Evolutionary conservation across 345 rosid genomes (phyloP).

Genomic region (Trapa bicornis): DNA sequence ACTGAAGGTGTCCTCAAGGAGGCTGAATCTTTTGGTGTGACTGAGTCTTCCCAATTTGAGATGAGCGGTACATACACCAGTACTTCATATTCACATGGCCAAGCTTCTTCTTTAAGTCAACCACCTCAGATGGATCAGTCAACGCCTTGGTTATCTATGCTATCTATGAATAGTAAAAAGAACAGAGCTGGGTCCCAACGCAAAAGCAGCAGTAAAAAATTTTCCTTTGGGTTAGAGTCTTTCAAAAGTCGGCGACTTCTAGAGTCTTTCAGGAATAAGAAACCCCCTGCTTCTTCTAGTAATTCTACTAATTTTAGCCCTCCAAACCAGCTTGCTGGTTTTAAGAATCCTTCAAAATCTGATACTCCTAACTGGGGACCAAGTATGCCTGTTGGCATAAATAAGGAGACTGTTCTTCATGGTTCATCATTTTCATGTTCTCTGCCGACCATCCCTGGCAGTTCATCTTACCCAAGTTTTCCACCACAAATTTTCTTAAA

Average conservation of each 20-base stretch:
- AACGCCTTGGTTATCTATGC: slow-evolving; percentile 10
- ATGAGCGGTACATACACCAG: slow-evolving; percentile 15
- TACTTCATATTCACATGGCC: slow-evolving; percentile 10
- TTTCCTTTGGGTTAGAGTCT: slow-evolving; percentile 12
- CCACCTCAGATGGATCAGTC: slow-evolving; percentile 16
- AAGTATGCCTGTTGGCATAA: background rate
- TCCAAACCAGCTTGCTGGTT: background rate
- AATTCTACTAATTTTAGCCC: slow-evolving; percentile 10
- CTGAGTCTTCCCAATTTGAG: slow-evolving; percentile 3
- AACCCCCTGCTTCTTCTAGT: slow-evolving; percentile 15
- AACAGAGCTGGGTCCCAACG: slow-evolving; percentile 15
- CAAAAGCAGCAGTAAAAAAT: slow-evolving; percentile 9
- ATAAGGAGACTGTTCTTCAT: background rate
- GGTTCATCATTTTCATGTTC: background rate
- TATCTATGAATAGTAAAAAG: slow-evolving; percentile 14
- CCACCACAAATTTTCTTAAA: background rate
- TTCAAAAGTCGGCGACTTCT: slow-evolving; percentile 3
- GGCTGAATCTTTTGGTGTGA: slow-evolving; percentile 8
- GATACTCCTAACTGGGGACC: slow-evolving; percentile 9
- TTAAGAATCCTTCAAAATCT: slow-evolving; percentile 8
- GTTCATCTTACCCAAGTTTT: slow-evolving; percentile 2
- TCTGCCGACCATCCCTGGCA: background rate
- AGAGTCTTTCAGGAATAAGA: slow-evolving; percentile 11
- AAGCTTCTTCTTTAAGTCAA: slow-evolving; percentile 10
- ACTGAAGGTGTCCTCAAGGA: background rate